Evolutionary conservation across 2,329 filamentous ascomycete species (phyloP).

Genomic region (Diaporthe sp.): DNA sequence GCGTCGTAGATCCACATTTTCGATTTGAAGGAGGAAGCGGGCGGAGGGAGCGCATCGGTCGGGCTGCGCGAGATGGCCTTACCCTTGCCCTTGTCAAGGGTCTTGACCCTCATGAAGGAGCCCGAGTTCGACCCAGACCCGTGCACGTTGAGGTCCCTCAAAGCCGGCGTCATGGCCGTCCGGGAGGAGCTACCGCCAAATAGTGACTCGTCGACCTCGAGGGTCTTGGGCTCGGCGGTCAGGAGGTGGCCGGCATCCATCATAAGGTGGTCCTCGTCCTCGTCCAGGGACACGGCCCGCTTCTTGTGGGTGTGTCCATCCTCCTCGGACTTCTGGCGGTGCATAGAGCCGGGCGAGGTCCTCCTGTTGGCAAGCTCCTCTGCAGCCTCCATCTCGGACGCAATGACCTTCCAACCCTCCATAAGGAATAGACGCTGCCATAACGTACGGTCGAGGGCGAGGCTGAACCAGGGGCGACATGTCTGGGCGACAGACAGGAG

Average conservation of each 20-base stretch:
- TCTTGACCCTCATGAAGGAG: constrained; percentile 41
- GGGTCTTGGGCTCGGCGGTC: constrained; percentile 40
- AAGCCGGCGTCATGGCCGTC: constrained; percentile 38
- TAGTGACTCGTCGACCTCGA: constrained; percentile 37
- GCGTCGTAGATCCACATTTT: constrained; percentile 63
- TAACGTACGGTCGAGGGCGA: constrained; percentile 84
- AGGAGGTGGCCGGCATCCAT: constrained; percentile 45
- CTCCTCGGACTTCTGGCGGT: constrained; percentile 54
- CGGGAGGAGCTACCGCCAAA: constrained; percentile 39
- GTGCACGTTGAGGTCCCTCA: constrained; percentile 48
- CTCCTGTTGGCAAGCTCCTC: constrained; percentile 68
- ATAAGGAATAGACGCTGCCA: constrained; percentile 87
- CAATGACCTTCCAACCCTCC: constrained; percentile 86
- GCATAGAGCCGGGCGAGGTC: constrained; percentile 52
- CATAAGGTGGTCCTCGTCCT: constrained; percentile 58
- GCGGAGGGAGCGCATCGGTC: constrained; percentile 9
- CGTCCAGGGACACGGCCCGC: constrained; percentile 60
- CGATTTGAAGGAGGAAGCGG: constrained; percentile 45
- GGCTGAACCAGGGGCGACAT: constrained; percentile 83
- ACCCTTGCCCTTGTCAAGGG: constrained; percentile 48
- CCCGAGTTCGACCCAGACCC: constrained; percentile 45
- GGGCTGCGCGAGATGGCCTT: constrained; percentile 36
- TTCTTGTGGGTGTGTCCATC: constrained; percentile 66
- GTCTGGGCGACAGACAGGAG: constrained; percentile 82
- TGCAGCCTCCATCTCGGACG: constrained; percentile 71